Base-by-base conservation (phyloP, 495 filamentous ascomycete species). In the Penicillium odoratum region DNA sequence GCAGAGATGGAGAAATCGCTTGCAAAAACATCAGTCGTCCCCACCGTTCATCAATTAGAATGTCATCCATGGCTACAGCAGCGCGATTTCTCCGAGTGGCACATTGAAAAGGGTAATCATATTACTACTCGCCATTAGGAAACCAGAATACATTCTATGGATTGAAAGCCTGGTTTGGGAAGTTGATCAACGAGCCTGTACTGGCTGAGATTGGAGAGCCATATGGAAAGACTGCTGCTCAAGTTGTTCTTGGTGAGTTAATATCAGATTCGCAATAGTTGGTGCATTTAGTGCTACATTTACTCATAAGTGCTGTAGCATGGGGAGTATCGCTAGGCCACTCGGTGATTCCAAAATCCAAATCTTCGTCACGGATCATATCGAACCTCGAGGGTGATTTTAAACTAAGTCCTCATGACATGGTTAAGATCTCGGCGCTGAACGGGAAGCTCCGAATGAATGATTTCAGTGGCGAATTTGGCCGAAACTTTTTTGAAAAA, bases 121-220 rank as follows among this genome's bases (percentile, higher is more conserved):
- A 70, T 89, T 33, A 84, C 28, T 90, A 89, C 67, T 86, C 81
- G 15, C 85, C 87, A 2, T 86, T 91, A 31, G 89, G 85, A 36
- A 91, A 92, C 66, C 83, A 84, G 67, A 90, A 90, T 63, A 73
- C 79, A 48, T 73, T 82, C 21, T 92, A 90, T 62, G 66, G 74
- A 26, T 65, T 59, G 3, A 79, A 73, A 10, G 69, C 75, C 51
- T 71, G 77, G 25, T 68, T 83, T 60, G 77, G 72, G 1, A 82
- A 83, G 60, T 56, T 88, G 16, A 83, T 87, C 55, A 79, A 89
- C 7, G 85, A 89, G 47, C 81, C 85, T 0, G 74, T 79, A 1
- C 70, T 89, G 30, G 74, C 74, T 11, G 78, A 84, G 42, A 78
- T 90, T 53, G 87, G 83, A 4, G 77, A 84, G 72, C 84, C 83